A percentile compares a stretch with the other conserved stretches of the same genome.
phyloP scores from a whole-genome alignment of 1,284 basidiomycete species.

The Coriolopsis trogii region DNA sequence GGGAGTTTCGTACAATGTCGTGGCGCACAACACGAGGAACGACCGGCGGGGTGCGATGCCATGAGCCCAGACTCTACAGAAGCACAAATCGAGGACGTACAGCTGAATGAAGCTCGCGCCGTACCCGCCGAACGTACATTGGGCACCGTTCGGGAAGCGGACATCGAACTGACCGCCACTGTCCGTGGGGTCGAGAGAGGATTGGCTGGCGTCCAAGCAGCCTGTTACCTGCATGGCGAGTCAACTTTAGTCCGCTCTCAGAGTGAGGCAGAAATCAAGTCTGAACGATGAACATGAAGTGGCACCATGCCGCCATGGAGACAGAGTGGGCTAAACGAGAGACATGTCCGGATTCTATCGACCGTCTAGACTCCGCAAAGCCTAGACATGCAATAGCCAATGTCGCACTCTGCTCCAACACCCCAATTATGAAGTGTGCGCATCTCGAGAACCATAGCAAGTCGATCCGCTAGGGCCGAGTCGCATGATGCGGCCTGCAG shows the following conservation, averaged over 20 bases:
- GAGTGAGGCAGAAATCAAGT: too few species aligned
- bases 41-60: neutral
- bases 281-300: neutral
- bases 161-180: slow-evolving; percentile 53
- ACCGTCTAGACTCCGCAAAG: slow-evolving; percentile 10
- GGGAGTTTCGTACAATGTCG: neutral
- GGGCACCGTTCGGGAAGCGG: slow-evolving; percentile 54
- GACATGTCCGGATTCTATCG: neutral
- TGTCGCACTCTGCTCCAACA: slow-evolving; percentile 12
- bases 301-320: neutral
- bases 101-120: slow-evolving; percentile 55
- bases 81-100: slow-evolving; percentile 35
- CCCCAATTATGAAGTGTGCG: neutral
- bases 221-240: slow-evolving; percentile 45
- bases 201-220: slow-evolving; percentile 47
- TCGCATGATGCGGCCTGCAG: too few species aligned
- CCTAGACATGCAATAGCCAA: too few species aligned
- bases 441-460: too few species aligned
- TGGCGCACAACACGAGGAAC: neutral
- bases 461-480: too few species aligned
- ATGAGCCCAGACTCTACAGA: slow-evolving; percentile 6
- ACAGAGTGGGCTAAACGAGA: neutral
- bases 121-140: slow-evolving; percentile 52
- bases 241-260: slow-evolving; percentile 8
- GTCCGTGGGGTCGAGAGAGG: slow-evolving; percentile 40